A percentile compares a stretch with the other conserved stretches of the same genome.
Conservation (phyloP, 192 early-diverging fungal genomes). For the Gryganskiella cystojenkinii region DNA sequence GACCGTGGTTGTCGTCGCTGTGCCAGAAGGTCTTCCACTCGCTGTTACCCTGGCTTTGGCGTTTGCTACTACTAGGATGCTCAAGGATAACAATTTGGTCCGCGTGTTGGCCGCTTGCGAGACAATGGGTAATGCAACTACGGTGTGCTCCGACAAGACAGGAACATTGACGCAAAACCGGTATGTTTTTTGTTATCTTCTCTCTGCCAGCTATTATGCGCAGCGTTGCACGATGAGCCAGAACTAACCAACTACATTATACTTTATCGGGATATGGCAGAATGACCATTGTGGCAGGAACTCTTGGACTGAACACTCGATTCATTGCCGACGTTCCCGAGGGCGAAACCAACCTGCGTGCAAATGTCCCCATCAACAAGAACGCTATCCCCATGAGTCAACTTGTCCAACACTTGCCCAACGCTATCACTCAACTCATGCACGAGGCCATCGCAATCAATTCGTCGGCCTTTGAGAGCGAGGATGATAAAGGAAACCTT, state of each 20-base stretch:
- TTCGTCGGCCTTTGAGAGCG: constrained; percentile 78
- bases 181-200: constrained; percentile 2
- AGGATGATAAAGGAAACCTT: constrained; percentile 55
- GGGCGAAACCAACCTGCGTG: constrained; percentile 53
- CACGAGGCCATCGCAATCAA: constrained; percentile 85
- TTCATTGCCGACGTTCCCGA: constrained; percentile 41
- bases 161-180: constrained; percentile 97
- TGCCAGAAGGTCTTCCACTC: constrained; percentile 97
- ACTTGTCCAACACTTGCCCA: constrained; percentile 56
- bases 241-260: too few relatives aligned
- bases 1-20: constrained; percentile 96
- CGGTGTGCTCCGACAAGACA: constrained; percentile 99
- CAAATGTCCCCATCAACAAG: constrained; percentile 50
- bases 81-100: constrained; percentile 98
- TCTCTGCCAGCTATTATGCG: too few relatives aligned
- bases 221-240: too few relatives aligned
- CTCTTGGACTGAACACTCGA: constrained; percentile 79
- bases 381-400: constrained; percentile 55
- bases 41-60: constrained; percentile 97
- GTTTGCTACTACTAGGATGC: constrained; percentile 93
- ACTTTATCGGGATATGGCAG: neutral
- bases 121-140: constrained; percentile 99
- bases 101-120: constrained; percentile 96
- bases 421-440: constrained; percentile 59
- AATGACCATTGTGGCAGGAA: constrained; percentile 96